Base-by-base conservation (phyloP, 805 yeast species). In the Sugiyamaella floridensis region DNA sequence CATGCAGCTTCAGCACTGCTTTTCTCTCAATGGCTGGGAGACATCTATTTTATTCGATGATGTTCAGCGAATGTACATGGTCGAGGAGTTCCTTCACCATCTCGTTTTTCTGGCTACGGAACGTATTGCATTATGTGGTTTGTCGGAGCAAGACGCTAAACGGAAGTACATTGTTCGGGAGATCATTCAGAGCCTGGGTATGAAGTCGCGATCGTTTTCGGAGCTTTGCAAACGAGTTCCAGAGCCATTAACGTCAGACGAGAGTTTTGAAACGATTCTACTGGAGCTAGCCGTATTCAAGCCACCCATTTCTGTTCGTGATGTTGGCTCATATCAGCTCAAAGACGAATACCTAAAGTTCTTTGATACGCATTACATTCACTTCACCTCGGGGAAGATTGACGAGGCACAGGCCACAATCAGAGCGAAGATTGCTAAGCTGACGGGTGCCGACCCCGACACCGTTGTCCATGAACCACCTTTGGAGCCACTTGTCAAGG, bases 281-380 rank as follows among this genome's bases (percentile, higher is more conserved):
- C 67, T 67, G 34, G 78, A 75, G 53, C 74, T 82, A 34, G 82
- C 96, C 0, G 79, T 74, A 37, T 81, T 76, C 58, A 74, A 74
- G n/a, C 76, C 85, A 1, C 89, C 95, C 2, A 69, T 76, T 4
- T 79, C 82, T 3, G 58, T 76, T 16, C 66, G 76, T 20, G 85
- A 85, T 57, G 67, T 75, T 19, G 88, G 96, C 1, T 65, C 78
- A 22, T 92, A 86, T 67, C 72, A 80, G 26, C 73, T 93, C 55
- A 89, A 86, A 62, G 75, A 77, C 2, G 76, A 80, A 48, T 69
- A 71, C 28, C 74, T 69, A 51, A 72, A 71, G 1, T 70, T 76
- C 26, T 78, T 90, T 43, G 93, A 92, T 65, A 96, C 97, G 0
- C 90, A 80, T 62, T 92, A 84, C 63, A 75, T 86, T 54, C 89